Evolutionary conservation across 192 early-diverging fungal genomes (phyloP).

Genomic region (Entophlyctis luteolus): DNA sequence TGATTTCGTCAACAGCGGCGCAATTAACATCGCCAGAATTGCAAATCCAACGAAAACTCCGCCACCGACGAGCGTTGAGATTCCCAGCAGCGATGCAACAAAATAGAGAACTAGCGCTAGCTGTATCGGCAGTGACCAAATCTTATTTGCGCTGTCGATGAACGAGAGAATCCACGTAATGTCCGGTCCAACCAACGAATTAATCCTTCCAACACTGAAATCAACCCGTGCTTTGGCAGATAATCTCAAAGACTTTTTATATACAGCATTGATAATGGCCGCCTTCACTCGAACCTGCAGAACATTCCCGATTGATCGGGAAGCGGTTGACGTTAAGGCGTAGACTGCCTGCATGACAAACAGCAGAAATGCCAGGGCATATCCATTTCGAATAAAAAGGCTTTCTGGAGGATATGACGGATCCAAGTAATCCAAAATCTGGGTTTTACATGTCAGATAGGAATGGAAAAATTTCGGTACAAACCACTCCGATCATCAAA

Average conservation of each 20-base stretch:
- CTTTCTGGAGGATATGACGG: neutral
- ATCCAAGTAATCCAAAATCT: neutral
- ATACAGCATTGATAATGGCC: neutral
- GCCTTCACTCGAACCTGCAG: neutral
- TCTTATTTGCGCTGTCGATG: neutral
- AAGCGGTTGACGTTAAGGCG: neutral
- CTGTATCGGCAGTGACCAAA: constrained; percentile 8
- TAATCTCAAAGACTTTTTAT: constrained; percentile 4
- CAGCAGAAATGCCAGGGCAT: constrained; percentile 2
- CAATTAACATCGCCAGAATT: neutral
- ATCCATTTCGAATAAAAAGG: neutral
- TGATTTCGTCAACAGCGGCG: neutral
- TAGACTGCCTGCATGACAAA: neutral
- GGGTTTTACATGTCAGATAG: neutral
- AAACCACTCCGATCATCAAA: constrained; percentile 1
- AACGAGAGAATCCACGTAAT: neutral
- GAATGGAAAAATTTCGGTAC: neutral
- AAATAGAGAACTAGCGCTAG: constrained; percentile 5
- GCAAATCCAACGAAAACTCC: neutral
- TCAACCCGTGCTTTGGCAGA: neutral
- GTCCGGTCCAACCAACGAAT: neutral
- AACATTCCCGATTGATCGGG: neutral
- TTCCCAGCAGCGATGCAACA: neutral
- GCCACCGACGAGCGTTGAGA: neutral
- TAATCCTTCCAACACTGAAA: constrained; percentile 6